Evolutionary conservation across 2,329 filamentous ascomycete genomes (phyloP).

Genomic region (Zopfia rhizophila): DNA sequence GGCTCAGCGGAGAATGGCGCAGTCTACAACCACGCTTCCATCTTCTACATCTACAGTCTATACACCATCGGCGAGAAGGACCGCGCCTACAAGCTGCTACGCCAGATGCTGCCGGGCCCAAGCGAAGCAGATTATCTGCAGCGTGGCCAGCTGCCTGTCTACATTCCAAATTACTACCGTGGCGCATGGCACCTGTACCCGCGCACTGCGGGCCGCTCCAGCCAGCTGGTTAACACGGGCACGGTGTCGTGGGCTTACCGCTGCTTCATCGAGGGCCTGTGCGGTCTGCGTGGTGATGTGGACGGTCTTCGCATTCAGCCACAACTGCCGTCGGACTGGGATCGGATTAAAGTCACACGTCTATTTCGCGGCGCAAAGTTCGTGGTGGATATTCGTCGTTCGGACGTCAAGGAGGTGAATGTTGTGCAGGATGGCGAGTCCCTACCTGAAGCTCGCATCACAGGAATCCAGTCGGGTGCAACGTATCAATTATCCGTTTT

Average conservation of each 20-base stretch:
- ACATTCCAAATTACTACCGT: conserved; percentile 69
- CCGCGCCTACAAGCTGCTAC: conserved; percentile 62
- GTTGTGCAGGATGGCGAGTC: conserved; percentile 53
- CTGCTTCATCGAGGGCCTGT: conserved; percentile 66
- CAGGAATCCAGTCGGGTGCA: conserved; percentile 54
- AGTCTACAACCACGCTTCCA: conserved; percentile 68
- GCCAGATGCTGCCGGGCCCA: conserved; percentile 66
- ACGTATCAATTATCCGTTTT: conserved; percentile 59
- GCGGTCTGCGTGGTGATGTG: conserved; percentile 62
- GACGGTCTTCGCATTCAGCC: conserved; percentile 61
- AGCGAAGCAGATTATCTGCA: conserved; percentile 61
- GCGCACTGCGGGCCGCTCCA: conserved; percentile 65
- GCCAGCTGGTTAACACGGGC: conserved; percentile 68
- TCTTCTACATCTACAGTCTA: conserved; percentile 66
- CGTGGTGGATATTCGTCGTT: conserved; percentile 57
- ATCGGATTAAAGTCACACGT: conserved; percentile 59
- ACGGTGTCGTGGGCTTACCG: conserved; percentile 68
- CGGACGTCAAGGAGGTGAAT: conserved; percentile 53
- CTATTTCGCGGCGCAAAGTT: conserved; percentile 64
- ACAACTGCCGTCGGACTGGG: conserved; percentile 63
- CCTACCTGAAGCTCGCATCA: conserved; percentile 56
- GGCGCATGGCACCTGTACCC: conserved; percentile 61
- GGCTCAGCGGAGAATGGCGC: conserved; percentile 68
- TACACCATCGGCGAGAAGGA: conserved; percentile 63
- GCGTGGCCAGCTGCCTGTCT: conserved; percentile 66